Percentiles rank a stretch among this genome's conserved stretches.
phyloP scores from a whole-genome alignment of 148 eudicot genomes.

The Hydrangea macrophylla region DNA sequence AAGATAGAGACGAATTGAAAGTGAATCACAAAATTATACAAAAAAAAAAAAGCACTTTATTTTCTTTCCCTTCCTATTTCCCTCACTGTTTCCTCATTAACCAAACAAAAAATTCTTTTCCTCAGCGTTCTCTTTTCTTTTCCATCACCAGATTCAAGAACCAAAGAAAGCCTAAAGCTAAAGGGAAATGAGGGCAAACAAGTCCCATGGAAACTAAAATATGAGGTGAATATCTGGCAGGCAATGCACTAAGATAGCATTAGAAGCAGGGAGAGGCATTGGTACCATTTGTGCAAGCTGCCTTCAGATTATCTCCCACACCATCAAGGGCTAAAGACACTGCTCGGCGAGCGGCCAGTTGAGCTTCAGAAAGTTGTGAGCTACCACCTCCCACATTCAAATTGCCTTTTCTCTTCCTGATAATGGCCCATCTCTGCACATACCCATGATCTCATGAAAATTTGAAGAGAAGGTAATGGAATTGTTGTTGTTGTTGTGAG shows the following conservation, averaged over 20 bases:
- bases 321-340: constrained; percentile 56
- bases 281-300: constrained; percentile 23
- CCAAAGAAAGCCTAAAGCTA: background rate
- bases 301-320: constrained; percentile 30
- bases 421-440: constrained; percentile 72
- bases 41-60: too few relatives aligned
- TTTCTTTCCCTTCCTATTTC: too few relatives aligned
- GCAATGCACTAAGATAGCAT: background rate
- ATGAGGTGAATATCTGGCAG: background rate
- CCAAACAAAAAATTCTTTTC: too few relatives aligned
- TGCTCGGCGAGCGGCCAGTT: constrained; percentile 59
- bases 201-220: background rate
- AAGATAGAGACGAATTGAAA: too few relatives aligned
- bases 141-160: too few relatives aligned
- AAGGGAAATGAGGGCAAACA: background rate
- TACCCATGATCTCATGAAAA: constrained; percentile 8
- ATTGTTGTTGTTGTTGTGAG: too few relatives aligned
- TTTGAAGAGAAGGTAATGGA: background rate
- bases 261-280: constrained; percentile 16
- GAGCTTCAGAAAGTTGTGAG: constrained; percentile 50
- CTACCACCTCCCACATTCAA: constrained; percentile 27
- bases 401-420: constrained; percentile 51
- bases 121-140: too few relatives aligned
- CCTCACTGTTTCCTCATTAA: too few relatives aligned
- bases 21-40: too few relatives aligned